phyloP scores from a whole-genome alignment of 2,329 filamentous ascomycete species.

The Pyrenophora tritici-repentis region DNA sequence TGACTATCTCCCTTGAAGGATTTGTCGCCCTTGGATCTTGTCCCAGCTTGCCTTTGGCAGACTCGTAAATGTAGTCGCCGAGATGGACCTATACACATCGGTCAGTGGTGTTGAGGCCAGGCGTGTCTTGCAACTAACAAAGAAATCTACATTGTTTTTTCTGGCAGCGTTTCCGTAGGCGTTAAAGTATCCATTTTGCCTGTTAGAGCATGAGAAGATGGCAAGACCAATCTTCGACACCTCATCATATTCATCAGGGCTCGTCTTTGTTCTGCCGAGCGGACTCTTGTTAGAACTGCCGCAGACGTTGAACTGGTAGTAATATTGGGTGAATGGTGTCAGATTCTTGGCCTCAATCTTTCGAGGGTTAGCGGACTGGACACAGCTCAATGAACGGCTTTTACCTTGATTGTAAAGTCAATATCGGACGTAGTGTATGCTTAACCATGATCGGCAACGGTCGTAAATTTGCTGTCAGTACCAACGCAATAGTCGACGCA shows the following conservation, averaged over 20 bases:
- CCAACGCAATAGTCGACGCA: slow-evolving; percentile 70
- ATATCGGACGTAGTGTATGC: slow-evolving; percentile 74
- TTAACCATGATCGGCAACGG: slow-evolving; percentile 60
- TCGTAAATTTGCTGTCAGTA: slow-evolving; percentile 52
- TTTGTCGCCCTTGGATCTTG: slow-evolving; percentile 27
- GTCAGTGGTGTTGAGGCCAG: background rate
- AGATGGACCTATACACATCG: slow-evolving; percentile 46
- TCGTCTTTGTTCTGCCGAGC: slow-evolving; percentile 72
- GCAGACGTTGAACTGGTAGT: slow-evolving; percentile 73
- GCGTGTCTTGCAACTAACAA: slow-evolving; percentile 45
- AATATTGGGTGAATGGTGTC: slow-evolving; percentile 68
- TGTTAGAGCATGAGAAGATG: slow-evolving; percentile 70
- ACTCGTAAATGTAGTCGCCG: slow-evolving; percentile 54
- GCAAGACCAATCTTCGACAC: slow-evolving; percentile 65
- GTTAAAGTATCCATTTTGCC: slow-evolving; percentile 55
- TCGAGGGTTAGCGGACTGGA: slow-evolving; percentile 14
- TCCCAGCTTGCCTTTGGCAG: slow-evolving; percentile 35
- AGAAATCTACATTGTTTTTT: slow-evolving; percentile 60
- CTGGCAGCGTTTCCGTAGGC: slow-evolving; percentile 50
- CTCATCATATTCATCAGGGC: slow-evolving; percentile 61
- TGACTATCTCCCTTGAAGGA: slow-evolving; percentile 46
- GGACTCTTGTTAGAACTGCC: slow-evolving; percentile 64
- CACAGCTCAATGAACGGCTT: background rate
- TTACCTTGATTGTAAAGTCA: slow-evolving; percentile 74
- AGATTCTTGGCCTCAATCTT: slow-evolving; percentile 69